A percentile compares a stretch with the other conserved stretches of the same genome.
Evolutionary conservation across 2,329 filamentous ascomycete genomes (phyloP).

Genomic region (Neonectria magnoliae): DNA sequence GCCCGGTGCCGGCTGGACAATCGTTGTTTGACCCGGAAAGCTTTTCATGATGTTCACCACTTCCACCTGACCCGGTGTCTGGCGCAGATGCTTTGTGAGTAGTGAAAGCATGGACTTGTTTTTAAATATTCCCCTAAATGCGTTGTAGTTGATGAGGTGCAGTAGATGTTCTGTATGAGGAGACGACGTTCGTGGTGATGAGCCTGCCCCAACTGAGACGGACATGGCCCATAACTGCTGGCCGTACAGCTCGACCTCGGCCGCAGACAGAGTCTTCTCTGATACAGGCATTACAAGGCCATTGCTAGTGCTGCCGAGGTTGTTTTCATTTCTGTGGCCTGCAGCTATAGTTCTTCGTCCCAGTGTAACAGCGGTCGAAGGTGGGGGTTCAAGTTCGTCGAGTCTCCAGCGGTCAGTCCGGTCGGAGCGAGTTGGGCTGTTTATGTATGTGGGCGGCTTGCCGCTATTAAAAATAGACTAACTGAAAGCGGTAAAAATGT

Average conservation of each 20-base stretch:
- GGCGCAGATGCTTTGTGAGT: conserved; percentile 5
- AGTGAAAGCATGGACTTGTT: conserved; percentile 20
- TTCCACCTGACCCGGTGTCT: background rate
- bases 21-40: conserved; percentile 1
- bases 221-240: background rate
- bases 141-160: conserved; percentile 22
- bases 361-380: too few species aligned
- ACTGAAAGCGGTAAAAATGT: conserved; percentile 18
- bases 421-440: background rate
- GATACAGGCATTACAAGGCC: background rate
- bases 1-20: background rate
- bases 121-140: conserved; percentile 12
- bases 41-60: conserved; percentile 5
- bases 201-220: background rate
- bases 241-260: conserved; percentile 1
- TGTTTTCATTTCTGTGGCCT: too few species aligned
- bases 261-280: background rate
- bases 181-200: background rate
- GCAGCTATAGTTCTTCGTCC: accelerated
- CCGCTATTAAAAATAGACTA: background rate
- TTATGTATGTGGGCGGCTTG: background rate
- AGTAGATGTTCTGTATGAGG: conserved; percentile 11
- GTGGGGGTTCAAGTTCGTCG: background rate
- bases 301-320: background rate
- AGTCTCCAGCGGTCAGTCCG: conserved; percentile 26